Evolutionary conservation across 768 basidiomycete genomes (phyloP), one percentile per base, ranked within the genome.

Genomic region (Trametes maxima): DNA sequence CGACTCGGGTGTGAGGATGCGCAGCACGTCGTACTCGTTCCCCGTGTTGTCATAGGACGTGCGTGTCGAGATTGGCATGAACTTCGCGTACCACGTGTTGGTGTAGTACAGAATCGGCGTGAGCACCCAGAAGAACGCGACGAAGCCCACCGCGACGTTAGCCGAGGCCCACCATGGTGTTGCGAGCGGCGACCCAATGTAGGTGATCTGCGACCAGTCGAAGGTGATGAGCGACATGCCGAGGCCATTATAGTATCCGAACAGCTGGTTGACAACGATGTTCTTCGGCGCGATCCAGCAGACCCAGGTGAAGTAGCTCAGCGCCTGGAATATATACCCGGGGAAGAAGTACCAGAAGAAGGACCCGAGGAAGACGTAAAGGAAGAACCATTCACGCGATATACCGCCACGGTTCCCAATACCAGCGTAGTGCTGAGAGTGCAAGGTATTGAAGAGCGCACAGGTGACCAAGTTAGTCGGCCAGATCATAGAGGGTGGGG

Each of bases 111-210:
- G 69, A 22, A 82, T 66, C 1, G 89, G 89, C 5, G 82, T 78
- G 52, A 89, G 65, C 69, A 90, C 65, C 87, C 78, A 92, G 75
- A 86, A 89, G 75, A 92, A 83, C 73, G 87, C 78, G 2, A 86
- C 74, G 65, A 91, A 86, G 21, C 87, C 85, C 54, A 70, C 74
- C 2, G 80, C 72, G 57, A 90, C 77, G 71, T 92, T 91, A 12
- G 86, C 89, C 68, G 86, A 83, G 2, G 88, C 89, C 89, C 89
- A 91, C 89, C 89, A 93, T 1, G 91, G 91, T 14, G 88, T 85
- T 10, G 88, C 85, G 46, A 93, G 83, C 0, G 91, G 91, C 33
- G 84, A 85, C 14, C 83, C 84, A 55, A 84, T 85, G 68, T 86
- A 89, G 5, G 86, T 82, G 61, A 88, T 84, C 72, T 90, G 60